A percentile compares a stretch with the other conserved stretches of the same genome.
phyloP scores from a whole-genome alignment of 768 basidiomycete species.

The Clavulina sp. region DNA sequence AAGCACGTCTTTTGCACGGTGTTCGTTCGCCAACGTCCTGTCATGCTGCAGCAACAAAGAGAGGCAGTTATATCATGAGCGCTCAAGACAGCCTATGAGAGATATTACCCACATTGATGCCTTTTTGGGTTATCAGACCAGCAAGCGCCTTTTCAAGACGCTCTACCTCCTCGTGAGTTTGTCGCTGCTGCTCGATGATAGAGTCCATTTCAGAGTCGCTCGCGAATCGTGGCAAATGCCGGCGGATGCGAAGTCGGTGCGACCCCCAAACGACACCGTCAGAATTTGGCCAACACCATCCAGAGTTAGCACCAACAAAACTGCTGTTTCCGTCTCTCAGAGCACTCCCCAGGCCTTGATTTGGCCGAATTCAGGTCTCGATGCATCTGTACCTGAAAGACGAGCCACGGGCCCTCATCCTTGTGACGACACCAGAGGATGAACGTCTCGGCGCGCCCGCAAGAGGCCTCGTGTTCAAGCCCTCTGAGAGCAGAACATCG shows the following conservation, averaged over 20 bases:
- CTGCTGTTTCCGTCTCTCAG: background rate
- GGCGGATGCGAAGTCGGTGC: background rate
- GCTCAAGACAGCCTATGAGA: slow-evolving; percentile 11
- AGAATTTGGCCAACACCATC: too few species aligned
- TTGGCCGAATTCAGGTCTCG: background rate
- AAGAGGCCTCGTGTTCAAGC: slow-evolving; percentile 55
- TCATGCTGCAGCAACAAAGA: slow-evolving; percentile 5
- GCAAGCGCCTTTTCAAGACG: slow-evolving; percentile 78
- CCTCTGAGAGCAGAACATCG: slow-evolving; percentile 29
- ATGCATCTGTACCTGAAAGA: slow-evolving; percentile 67
- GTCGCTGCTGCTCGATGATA: slow-evolving; percentile 81
- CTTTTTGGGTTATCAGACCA: slow-evolving; percentile 46
- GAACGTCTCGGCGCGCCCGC: slow-evolving; percentile 41
- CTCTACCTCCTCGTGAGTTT: slow-evolving; percentile 91
- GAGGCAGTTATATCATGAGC: background rate
- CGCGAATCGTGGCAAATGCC: background rate
- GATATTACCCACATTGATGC: slow-evolving; percentile 19
- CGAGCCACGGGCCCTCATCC: slow-evolving; percentile 51
- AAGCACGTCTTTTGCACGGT: slow-evolving; percentile 81
- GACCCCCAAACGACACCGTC: too few species aligned
- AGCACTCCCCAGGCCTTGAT: background rate
- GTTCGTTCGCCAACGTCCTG: slow-evolving; percentile 51
- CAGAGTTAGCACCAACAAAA: too few species aligned
- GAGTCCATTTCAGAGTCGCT: slow-evolving; percentile 97
- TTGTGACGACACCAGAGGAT: slow-evolving; percentile 52